Conservation (phyloP, 306 rosid species). For the Rosa rugosa region DNA sequence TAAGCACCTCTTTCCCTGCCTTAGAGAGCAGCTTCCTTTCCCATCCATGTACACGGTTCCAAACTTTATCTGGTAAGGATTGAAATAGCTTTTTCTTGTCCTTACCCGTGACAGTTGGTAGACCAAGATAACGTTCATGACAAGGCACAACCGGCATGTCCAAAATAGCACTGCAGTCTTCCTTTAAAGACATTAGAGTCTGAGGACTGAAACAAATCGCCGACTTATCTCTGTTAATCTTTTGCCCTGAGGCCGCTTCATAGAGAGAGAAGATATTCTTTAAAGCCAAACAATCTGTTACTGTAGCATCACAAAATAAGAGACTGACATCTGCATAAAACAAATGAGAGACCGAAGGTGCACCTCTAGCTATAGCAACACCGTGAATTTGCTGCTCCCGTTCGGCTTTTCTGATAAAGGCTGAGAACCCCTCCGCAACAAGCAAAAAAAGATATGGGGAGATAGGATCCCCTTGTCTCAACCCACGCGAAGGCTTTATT, state of each 20-base stretch:
- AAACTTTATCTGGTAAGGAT: no score
- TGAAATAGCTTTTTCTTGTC: no score
- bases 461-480: not conserved
- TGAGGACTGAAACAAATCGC: not conserved
- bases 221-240: not conserved
- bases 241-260: not conserved
- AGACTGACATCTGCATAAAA: not conserved
- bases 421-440: not conserved
- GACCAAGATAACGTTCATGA: no score
- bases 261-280: not conserved
- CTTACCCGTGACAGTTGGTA: no score
- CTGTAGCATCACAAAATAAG: not conserved
- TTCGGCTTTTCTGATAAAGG: not conserved
- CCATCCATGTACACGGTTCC: no score
- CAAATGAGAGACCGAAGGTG: not conserved
- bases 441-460: not conserved
- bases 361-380: not conserved
- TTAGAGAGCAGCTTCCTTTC: no score
- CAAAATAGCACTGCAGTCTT: no score
- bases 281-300: no score
- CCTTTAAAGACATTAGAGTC: no score
- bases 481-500: not conserved
- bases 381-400: rapidly evolving
- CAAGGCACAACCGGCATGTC: no score
- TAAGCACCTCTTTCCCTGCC: no score